phyloP scores from a whole-genome alignment of 257 asterid species.

The Solanum chmielewskii region DNA sequence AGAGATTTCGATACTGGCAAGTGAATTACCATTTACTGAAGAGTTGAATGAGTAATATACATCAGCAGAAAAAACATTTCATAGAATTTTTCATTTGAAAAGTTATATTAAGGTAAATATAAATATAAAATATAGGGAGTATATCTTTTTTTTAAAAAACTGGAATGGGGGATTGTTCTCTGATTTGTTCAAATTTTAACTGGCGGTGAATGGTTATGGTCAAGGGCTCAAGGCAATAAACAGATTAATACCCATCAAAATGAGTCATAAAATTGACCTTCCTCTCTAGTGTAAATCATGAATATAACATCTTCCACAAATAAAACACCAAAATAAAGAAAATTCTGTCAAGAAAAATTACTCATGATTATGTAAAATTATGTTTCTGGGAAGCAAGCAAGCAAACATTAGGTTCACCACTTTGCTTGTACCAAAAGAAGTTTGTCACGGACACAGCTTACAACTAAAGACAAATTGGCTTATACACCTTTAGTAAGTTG shows the following conservation, averaged over 20 bases:
- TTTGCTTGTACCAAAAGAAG: background rate
- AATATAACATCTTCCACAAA: background rate
- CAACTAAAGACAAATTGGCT: background rate
- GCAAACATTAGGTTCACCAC: background rate
- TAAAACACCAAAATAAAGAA: background rate
- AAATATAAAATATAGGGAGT: background rate
- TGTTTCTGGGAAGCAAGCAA: background rate
- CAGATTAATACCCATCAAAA: background rate
- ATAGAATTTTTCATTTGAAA: background rate
- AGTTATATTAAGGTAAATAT: background rate
- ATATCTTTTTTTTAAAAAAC: too few relatives aligned
- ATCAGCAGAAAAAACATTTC: background rate
- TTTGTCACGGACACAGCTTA: background rate
- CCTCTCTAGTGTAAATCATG: background rate
- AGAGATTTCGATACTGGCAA: background rate
- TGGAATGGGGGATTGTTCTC: background rate
- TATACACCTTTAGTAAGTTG: background rate
- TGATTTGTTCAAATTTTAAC: background rate
- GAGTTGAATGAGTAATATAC: background rate
- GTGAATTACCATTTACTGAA: background rate
- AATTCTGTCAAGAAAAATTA: background rate
- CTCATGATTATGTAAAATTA: background rate
- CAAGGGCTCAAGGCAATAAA: background rate
- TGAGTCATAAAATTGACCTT: background rate
- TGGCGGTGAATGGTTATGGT: background rate